Base-by-base conservation (phyloP, 306 rosid species). In the Ormosia emarginata region DNA sequence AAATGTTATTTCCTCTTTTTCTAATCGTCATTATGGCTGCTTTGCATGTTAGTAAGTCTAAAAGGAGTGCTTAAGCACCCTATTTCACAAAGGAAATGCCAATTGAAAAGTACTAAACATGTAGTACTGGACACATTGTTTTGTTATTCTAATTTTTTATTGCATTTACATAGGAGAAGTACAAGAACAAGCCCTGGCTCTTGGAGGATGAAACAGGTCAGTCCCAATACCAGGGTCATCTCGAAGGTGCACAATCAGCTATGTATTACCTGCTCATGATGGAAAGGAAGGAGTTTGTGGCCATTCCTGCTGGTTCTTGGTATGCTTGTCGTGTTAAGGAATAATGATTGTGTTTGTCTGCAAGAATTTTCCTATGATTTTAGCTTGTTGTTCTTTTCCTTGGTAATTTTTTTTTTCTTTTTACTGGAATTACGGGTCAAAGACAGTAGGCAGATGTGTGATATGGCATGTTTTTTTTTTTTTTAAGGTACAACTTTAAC, bases 251-350 rank as follows among this genome's bases (percentile, higher is more conserved):
- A 65, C 99, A 95, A 80, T 90, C 96, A 29, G 96, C 98, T 76
- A 90, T 95, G 7, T 95, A 95, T 77, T 95, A 95, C 87, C 83
- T 95, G 68, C 85, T 95, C 24, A 88, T 95, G 90, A 66, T 79
- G 91, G 98, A 93, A 85, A 92, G 87, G 84, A 93, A 95, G 86
- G 98, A 93, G 82, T 92, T 95, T 87, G 85, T 92, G 56, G 99
- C 99, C 77, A 92, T 93, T 86, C 99, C 99, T 63, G 97, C 98
- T 71, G 99, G 96, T 79, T 95, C 99, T 70, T 95, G 99, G 99
- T 93, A 95, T 79, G 88, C 57, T 44, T 81, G 15, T 58, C 66
- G 14, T 78, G 55, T 4, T 66, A 32, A 58, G 12, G 49, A 50
- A 24, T 24, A 24, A 24, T 0, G 24, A 24, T 41, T 49, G 33